These are phyloP conservation scores for Iberis amara DNA, from an alignment of 441 rosid species.

Conservation along the genomic window DNA sequence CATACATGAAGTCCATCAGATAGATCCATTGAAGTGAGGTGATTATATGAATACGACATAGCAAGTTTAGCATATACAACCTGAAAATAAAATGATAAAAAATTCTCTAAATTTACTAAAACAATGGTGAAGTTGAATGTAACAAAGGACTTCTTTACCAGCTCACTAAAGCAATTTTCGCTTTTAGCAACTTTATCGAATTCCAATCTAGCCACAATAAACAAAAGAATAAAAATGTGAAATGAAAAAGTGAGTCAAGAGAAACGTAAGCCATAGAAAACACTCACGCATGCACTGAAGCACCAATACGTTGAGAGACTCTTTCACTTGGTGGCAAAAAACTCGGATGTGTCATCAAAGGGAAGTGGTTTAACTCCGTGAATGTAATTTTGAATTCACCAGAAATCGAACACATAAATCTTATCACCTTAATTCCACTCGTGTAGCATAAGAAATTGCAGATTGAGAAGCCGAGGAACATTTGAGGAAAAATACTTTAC, in stretches of 20 bases:
- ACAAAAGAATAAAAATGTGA: background rate
- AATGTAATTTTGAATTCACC: slow-evolving; percentile 21
- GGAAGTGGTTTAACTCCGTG: slow-evolving; percentile 48
- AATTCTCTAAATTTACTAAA: background rate
- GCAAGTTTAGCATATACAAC: background rate
- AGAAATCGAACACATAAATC: too few species aligned
- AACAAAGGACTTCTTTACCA: slow-evolving; percentile 29
- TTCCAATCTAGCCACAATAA: slow-evolving; percentile 26
- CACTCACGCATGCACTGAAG: slow-evolving; percentile 30
- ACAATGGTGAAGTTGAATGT: background rate
- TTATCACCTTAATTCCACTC: too few species aligned
- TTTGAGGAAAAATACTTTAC: too few species aligned
- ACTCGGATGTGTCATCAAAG: slow-evolving; percentile 37
- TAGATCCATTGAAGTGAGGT: too few species aligned
- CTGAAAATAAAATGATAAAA: slow-evolving; percentile 19
- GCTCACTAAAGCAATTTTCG: slow-evolving; percentile 26
- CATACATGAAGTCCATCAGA: too few species aligned
- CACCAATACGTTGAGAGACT: slow-evolving; percentile 18
- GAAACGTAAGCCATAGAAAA: background rate
- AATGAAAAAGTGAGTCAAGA: background rate
- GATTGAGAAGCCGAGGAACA: too few species aligned
- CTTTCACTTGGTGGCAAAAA: slow-evolving; percentile 32
- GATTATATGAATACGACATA: too few species aligned
- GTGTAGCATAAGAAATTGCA: too few species aligned
- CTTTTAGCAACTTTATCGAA: slow-evolving; percentile 26